Evolutionary conservation across 441 rosid species (phyloP).

Genomic region (Gossypium laxum): DNA sequence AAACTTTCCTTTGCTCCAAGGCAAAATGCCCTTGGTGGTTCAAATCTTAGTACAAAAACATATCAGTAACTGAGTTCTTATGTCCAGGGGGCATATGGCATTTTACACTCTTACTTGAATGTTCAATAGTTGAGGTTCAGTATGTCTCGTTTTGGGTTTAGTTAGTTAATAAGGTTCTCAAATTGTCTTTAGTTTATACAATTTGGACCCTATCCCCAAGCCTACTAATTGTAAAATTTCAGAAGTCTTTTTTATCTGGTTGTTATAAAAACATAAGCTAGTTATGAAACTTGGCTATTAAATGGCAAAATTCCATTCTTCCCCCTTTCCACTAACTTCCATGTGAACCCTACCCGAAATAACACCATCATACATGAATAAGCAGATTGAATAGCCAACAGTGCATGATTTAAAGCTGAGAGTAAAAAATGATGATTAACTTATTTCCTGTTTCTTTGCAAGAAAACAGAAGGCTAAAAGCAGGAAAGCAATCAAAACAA

Average conservation of each 20-base stretch:
- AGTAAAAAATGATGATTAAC: background rate
- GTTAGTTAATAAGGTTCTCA: background rate
- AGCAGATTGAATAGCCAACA: background rate
- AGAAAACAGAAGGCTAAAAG: conserved; percentile 3
- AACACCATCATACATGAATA: background rate
- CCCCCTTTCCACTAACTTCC: background rate
- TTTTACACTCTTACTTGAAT: background rate
- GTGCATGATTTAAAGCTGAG: background rate
- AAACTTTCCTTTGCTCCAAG: background rate
- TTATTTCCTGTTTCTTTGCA: background rate
- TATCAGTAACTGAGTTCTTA: background rate
- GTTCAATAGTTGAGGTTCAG: background rate
- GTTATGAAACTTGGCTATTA: background rate
- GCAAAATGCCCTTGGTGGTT: background rate
- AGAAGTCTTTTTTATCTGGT: background rate
- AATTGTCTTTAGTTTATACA: background rate
- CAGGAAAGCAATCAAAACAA: background rate
- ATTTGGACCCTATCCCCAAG: background rate
- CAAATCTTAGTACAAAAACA: background rate
- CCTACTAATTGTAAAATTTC: background rate
- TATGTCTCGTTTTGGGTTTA: background rate
- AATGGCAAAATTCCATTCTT: background rate
- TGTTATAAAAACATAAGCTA: background rate
- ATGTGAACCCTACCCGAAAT: background rate
- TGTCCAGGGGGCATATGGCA: background rate